Evolutionary conservation across 306 rosid species (phyloP), one percentile per base, ranked within the genome.

Genomic region (Ammopiptanthus mongolicus): DNA sequence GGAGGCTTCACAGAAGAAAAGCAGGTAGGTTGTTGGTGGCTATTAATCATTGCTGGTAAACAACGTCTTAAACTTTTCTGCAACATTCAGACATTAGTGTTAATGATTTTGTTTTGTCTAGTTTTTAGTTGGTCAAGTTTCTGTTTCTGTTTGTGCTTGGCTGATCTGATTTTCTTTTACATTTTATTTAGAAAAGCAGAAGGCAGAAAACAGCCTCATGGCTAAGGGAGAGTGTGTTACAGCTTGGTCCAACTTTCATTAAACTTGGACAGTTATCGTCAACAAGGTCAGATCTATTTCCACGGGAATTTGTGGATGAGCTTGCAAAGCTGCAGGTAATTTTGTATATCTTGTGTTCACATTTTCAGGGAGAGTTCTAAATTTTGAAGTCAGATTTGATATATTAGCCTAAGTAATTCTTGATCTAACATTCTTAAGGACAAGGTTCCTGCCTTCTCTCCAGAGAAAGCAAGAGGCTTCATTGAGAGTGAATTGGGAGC

Each of bases 231-330:
- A 0, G 84, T 28, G 96, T 88, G 63, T 81, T 92, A 77, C 97
- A 92, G 86, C 93, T 92, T 59, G 97, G 97, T 51, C 97, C 97
- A 25, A 92, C 97, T 7, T 92, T 92, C 81, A 93, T 93, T 78
- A 93, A 93, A 78, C 94, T 94, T 44, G 98, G 98, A 72, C 97
- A 94, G 81, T 79, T 94, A 75, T 94, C 96, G 22, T 94, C 97
- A 64, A 94, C 98, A 50, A 87, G 98, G 70, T 94, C 96, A 13
- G 97, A 94, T 86, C 84, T 93, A 21, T 93, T 91, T 86, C 98
- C 98, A 1, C 84, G 82, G 10, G 92, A 93, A 73, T 93, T 89
- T 72, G 98, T 93, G 64, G 96, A 89, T 6, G 98, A 91, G 89
- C 98, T 93, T 5, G 96, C 87, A 78, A 94, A 91, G 74, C 83